Conservation (phyloP, 306 rosid genomes). For the Cercis canadensis region DNA sequence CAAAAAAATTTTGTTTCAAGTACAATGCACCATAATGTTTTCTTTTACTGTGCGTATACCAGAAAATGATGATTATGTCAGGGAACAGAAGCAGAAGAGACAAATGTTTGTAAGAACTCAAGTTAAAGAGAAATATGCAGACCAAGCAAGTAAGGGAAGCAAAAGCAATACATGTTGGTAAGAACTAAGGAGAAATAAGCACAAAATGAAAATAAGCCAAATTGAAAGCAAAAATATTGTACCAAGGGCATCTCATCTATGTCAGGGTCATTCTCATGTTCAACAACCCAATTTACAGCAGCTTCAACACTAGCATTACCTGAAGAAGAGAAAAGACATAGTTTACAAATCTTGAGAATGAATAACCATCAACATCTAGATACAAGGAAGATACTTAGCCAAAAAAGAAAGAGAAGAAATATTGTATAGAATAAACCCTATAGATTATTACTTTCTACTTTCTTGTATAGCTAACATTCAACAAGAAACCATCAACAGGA, state of each 20-base stretch:
- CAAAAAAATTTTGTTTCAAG: too few species aligned
- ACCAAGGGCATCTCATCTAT: slow-evolving; percentile 95
- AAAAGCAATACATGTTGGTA: too few species aligned
- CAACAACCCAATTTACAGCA: slow-evolving; percentile 91
- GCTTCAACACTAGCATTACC: slow-evolving; percentile 88
- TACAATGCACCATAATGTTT: too few species aligned
- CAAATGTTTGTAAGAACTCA: background rate
- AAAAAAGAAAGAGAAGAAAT: too few species aligned
- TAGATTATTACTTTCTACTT: too few species aligned
- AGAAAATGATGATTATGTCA: slow-evolving; percentile 18
- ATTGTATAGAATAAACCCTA: too few species aligned
- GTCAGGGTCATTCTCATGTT: slow-evolving; percentile 81
- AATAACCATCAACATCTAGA: slow-evolving; percentile 7
- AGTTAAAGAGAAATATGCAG: background rate
- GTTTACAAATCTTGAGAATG: slow-evolving; percentile 34
- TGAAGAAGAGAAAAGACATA: slow-evolving; percentile 44
- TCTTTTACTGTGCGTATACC: background rate
- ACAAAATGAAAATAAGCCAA: slow-evolving; percentile 23
- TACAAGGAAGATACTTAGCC: background rate
- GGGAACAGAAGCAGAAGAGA: too few species aligned
- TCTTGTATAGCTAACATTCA: too few species aligned
- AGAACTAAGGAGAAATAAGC: background rate
- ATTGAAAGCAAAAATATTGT: slow-evolving; percentile 28
- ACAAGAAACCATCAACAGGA: too few species aligned
- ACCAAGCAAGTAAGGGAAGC: too few species aligned